Percentiles rank a stretch among this genome's conserved stretches.
Evolutionary conservation across 75 land plant genomes (phyloP).

Genomic region (Pinus taeda): DNA sequence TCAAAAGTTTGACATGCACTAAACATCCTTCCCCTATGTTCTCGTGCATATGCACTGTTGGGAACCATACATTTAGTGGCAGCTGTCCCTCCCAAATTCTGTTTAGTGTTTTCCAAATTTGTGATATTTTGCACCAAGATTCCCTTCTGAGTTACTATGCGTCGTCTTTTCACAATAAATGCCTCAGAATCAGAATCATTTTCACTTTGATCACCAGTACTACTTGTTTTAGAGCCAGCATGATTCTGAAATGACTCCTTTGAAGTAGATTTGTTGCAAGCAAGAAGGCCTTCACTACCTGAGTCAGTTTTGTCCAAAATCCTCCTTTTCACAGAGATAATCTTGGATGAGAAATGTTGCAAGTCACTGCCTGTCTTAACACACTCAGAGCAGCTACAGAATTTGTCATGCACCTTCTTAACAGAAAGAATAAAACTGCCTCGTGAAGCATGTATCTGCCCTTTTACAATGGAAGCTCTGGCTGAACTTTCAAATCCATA

Average conservation of each 20-base stretch:
- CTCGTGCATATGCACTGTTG: no score
- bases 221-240: constrained; percentile 4
- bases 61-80: no score
- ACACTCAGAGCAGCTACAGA: no score
- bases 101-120: constrained; percentile 8
- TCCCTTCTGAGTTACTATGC: constrained; percentile 23
- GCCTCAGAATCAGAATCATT: constrained; percentile 69
- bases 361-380: neutral
- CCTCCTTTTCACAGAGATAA: neutral
- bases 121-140: constrained; percentile 5
- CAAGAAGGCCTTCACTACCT: neutral
- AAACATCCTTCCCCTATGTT: no score
- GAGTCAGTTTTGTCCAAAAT: constrained; percentile 10
- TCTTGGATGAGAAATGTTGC: constrained; percentile 2
- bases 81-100: constrained; percentile 2
- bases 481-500: no score
- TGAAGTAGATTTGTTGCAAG: neutral
- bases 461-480: no score
- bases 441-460: no score
- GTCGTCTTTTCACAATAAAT: constrained; percentile 66
- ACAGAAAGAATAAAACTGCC: no score
- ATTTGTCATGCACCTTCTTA: neutral
- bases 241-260: neutral
- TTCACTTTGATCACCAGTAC: constrained; percentile 24
- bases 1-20: no score